phyloP scores from a whole-genome alignment of 805 yeast genomes.

The Starmerella gropengiesseri region DNA sequence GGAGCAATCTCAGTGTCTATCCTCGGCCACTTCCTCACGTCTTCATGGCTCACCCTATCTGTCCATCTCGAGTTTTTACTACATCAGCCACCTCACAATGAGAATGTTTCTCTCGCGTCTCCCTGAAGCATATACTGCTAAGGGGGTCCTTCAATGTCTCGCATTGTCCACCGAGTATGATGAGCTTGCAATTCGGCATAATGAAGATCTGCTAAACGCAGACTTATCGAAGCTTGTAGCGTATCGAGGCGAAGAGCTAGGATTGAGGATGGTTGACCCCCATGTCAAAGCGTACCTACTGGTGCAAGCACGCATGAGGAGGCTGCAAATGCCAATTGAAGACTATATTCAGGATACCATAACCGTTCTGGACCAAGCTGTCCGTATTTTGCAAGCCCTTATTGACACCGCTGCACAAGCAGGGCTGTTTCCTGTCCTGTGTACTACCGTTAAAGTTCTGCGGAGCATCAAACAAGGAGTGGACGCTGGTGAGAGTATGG shows the following conservation, averaged over 20 bases:
- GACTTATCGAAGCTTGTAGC: conserved; percentile 65
- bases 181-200: conserved; percentile 82
- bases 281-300: conserved; percentile 68
- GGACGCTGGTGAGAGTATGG: conserved; percentile 16
- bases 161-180: conserved; percentile 70
- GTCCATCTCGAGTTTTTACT: conserved; percentile 80
- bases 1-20: conserved; percentile 41
- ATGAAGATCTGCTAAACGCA: conserved; percentile 76
- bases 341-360: conserved; percentile 92
- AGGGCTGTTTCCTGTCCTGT: conserved; percentile 56
- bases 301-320: conserved; percentile 59
- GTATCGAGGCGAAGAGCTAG: conserved; percentile 37
- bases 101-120: conserved; percentile 44
- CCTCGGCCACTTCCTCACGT: conserved; percentile 23
- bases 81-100: conserved; percentile 81
- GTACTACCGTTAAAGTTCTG: conserved; percentile 58
- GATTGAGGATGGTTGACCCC: conserved; percentile 65
- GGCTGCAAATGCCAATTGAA: conserved; percentile 78
- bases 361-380: conserved; percentile 83
- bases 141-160: conserved; percentile 47
- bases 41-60: conserved; percentile 62
- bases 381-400: conserved; percentile 87
- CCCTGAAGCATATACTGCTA: conserved; percentile 34
- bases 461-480: conserved; percentile 74
- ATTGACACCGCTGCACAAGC: conserved; percentile 81